A percentile compares a stretch with the other conserved stretches of the same genome.
These are phyloP conservation scores for Leucocoprinus leucothites DNA, from an alignment of 768 basidiomycete species.

Conservation along the genomic window DNA sequence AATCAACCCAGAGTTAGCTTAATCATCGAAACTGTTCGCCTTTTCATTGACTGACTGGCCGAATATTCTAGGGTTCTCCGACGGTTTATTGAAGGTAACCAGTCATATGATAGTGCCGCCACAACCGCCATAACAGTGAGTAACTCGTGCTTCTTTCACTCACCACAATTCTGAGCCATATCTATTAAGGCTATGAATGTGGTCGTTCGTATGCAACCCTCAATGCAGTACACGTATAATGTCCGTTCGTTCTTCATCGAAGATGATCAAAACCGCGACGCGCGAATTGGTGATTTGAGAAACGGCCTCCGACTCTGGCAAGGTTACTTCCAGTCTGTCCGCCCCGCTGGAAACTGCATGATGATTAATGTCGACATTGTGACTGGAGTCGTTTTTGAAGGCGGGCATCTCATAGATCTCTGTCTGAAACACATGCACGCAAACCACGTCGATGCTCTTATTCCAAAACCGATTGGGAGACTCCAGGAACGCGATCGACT, in stretches of 20 bases:
- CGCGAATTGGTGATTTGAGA: constrained; percentile 46
- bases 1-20: constrained; percentile 30
- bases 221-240: constrained; percentile 66
- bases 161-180: not conserved
- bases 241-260: constrained; percentile 73
- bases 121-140: constrained; percentile 59
- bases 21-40: not conserved
- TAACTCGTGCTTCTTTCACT: not conserved
- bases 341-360: constrained; percentile 61
- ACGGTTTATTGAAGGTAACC: constrained; percentile 59
- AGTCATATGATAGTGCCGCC: constrained; percentile 63
- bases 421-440: constrained; percentile 31
- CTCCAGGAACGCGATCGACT: constrained; percentile 48
- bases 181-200: constrained; percentile 65
- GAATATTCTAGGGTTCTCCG: constrained; percentile 50
- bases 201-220: constrained; percentile 73
- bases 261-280: constrained; percentile 21
- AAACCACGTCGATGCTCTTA: constrained; percentile 3
- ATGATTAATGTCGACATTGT: constrained; percentile 79
- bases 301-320: constrained; percentile 67
- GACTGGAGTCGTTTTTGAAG: constrained; percentile 72
- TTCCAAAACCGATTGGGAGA: constrained; percentile 36
- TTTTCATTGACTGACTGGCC: not conserved
- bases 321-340: constrained; percentile 79
- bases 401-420: constrained; percentile 53